A percentile compares a stretch with the other conserved stretches of the same genome.
phyloP scores from a whole-genome alignment of 2,329 filamentous ascomycete species.

The Fusarium buxicola region DNA sequence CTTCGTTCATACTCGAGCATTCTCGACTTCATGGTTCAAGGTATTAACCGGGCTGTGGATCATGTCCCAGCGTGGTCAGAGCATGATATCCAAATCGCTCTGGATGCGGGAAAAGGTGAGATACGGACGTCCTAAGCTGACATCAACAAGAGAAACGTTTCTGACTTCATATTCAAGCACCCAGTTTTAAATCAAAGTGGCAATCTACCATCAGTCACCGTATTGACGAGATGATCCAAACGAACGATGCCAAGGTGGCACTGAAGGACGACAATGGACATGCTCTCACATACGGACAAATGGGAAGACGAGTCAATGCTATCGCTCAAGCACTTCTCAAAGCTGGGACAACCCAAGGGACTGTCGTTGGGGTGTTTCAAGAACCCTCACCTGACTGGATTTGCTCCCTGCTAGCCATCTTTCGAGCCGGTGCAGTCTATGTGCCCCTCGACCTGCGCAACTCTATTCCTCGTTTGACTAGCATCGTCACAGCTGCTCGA shows the following conservation, averaged over 20 bases:
- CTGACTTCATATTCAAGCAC: background rate
- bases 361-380: slow-evolving; percentile 1
- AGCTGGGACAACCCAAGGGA: background rate
- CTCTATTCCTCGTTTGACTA: background rate
- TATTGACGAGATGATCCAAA: background rate
- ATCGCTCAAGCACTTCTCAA: background rate
- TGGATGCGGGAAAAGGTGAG: background rate
- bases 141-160: too few relatives aligned
- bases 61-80: background rate
- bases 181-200: background rate
- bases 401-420: slow-evolving; percentile 1
- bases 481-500: background rate
- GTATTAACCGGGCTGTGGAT: background rate
- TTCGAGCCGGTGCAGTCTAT: background rate
- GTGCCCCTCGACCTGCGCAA: background rate
- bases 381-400: background rate
- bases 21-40: background rate
- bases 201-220: background rate
- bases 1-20: background rate
- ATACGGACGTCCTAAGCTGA: accelerated
- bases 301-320: background rate
- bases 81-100: background rate
- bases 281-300: background rate
- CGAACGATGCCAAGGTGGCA: background rate
- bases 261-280: background rate